These are phyloP conservation scores for Colletotrichum caudatum DNA, from an alignment of 2,329 filamentous ascomycete genomes.

Conservation along the genomic window DNA sequence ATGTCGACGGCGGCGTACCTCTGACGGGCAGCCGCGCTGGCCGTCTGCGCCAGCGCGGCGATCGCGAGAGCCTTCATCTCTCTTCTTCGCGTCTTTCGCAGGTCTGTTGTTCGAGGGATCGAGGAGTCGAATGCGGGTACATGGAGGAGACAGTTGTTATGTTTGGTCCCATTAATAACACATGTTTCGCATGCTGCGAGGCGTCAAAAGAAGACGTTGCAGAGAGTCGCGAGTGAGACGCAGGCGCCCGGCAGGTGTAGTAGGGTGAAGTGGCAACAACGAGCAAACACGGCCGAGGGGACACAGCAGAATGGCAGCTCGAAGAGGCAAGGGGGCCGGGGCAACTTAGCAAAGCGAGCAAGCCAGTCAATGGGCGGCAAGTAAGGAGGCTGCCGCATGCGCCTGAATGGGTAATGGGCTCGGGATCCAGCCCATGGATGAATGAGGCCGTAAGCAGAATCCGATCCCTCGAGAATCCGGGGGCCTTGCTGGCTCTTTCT, in stretches of 20 bases:
- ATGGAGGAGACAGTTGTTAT: neutral
- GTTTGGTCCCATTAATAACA: neutral
- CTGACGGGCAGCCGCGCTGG: slow-evolving; percentile 22
- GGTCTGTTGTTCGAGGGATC: neutral
- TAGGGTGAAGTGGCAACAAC: neutral
- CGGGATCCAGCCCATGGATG: neutral
- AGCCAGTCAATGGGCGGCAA: neutral
- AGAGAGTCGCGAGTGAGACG: neutral
- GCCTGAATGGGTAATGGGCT: slow-evolving; percentile 15
- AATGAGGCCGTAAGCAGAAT: slow-evolving; percentile 12
- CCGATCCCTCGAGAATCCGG: neutral
- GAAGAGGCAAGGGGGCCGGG: neutral
- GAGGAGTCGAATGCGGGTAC: neutral
- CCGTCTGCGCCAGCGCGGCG: slow-evolving; percentile 16
- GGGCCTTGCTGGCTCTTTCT: neutral
- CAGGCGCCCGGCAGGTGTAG: neutral
- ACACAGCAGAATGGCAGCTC: neutral
- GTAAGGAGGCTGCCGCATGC: slow-evolving; percentile 11
- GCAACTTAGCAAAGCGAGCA: slow-evolving; percentile 5
- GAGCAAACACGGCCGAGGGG: slow-evolving; percentile 8
- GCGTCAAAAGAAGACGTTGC: neutral
- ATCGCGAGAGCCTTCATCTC: slow-evolving; percentile 2
- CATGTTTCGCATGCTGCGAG: neutral
- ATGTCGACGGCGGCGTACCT: slow-evolving; percentile 39
- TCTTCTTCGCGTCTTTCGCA: neutral